Percentiles rank a stretch among this genome's conserved stretches.
Evolutionary conservation across 352 stramenopile genomes (phyloP).

Genomic region (Phytophthora sp.): DNA sequence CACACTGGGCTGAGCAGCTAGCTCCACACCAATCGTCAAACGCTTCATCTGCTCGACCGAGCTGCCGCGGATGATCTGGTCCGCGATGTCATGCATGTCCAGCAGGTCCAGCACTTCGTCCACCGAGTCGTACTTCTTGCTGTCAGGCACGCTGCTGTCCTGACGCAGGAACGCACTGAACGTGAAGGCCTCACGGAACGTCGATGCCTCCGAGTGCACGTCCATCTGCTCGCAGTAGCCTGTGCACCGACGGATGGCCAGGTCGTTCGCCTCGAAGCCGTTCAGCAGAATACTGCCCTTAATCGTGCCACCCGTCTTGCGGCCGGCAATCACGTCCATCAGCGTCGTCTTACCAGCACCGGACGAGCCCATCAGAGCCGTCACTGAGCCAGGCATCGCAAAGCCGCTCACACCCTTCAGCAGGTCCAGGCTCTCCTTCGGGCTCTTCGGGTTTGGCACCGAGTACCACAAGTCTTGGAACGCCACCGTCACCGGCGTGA

Average conservation of each 20-base stretch:
- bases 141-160: conserved; percentile 29
- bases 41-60: conserved; percentile 48
- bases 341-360: conserved; percentile 87
- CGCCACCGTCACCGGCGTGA: conserved; percentile 44
- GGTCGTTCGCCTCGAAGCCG: conserved; percentile 45
- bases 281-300: conserved; percentile 60
- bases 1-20: conserved; percentile 78
- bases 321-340: conserved; percentile 91
- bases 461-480: conserved; percentile 58
- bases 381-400: conserved; percentile 67
- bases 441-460: conserved; percentile 46
- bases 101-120: conserved; percentile 43
- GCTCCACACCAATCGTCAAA: conserved; percentile 63
- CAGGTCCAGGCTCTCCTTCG: conserved; percentile 59
- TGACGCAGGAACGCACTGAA: conserved; percentile 87
- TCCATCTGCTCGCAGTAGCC: conserved; percentile 87
- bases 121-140: conserved; percentile 43
- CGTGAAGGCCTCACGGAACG: conserved; percentile 86
- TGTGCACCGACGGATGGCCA: conserved; percentile 54
- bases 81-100: conserved; percentile 41
- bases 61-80: conserved; percentile 45
- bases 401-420: conserved; percentile 58
- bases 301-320: conserved; percentile 68
- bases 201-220: conserved; percentile 84
- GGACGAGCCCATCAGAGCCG: conserved; percentile 85